Evolutionary conservation across 495 filamentous ascomycete species (phyloP), one percentile per base, ranked within the genome.

Genomic region (Glonium stellatum): DNA sequence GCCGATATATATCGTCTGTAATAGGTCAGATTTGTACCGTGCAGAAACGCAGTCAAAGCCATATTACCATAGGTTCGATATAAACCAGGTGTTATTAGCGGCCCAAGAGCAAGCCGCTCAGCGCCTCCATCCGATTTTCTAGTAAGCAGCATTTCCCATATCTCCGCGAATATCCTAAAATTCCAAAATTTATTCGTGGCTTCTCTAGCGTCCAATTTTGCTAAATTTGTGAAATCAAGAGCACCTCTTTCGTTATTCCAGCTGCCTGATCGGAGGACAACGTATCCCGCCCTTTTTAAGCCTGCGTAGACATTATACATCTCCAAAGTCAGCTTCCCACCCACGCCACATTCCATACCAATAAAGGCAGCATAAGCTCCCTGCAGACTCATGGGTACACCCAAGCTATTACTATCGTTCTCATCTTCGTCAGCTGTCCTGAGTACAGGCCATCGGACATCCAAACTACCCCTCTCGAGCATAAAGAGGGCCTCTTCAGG

Each of bases 401-500:
- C 87, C 8, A 78, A 68, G 56, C 34, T 23, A 12, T 37, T 46
- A 3, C 78, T 64, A 15, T 61, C 66, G 1, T 58, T 51, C 19
- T 69, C 60, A 5, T 50, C 66, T 1, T 58, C 58, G 5, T 55
- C 68, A 31, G 61, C 67, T 25, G 13, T 15, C 13, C 68, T 68
- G 36, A 68, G 67, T 11, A 72, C 63, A 34, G 87, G 88, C 87
- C 88, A 98, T 76, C 89, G 82, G 23, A 96, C 76, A 73, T 97
- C 89, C 64, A 98, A 58, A 61, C 79, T 87, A 0, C 92, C 93
- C 62, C 92, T 74, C 73, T 98, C 93, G 18, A 97, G 76, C 47
- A 96, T 67, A 70, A 89, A 97, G 51, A 98, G 73, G 6, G 89
- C 87, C 69, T 98, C 93, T 70, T 98, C 95, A 0, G 92, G 92